Base-by-base conservation (phyloP, 139 green algal genomes). In the Mychonastes homosphaera region DNA sequence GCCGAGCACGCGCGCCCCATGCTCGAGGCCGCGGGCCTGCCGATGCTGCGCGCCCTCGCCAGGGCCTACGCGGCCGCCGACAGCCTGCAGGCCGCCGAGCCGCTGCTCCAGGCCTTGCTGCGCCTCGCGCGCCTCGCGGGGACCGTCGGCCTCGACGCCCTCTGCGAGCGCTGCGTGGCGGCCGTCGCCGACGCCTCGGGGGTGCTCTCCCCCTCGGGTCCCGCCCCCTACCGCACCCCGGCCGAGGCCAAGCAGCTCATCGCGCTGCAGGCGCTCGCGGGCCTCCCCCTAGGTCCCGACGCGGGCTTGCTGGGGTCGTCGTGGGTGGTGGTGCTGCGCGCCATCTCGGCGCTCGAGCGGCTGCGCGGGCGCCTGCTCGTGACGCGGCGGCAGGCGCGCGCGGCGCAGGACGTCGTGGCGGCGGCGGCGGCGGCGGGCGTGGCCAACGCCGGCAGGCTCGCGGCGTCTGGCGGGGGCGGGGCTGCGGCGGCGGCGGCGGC, bases 1-100 rank as follows among this genome's bases (percentile, higher is more conserved):
- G 78, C 80, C 0, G 82, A 92, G 65, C 83, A 92, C 48, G 72
- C 73, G 2, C 70, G 84, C 21, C 82, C 86, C 33, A 94, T 94
- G 82, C 73, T 95, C 35, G 79, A 64, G 45, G 34, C 61, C 30
- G 39, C 28, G 19, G 47, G 47, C 33, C 39, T 38, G 0, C 4
- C 41, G 7, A 29, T 87, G 19, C 52, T 79, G 33, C 63, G 71
- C 9, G 75, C 72, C 5, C 54, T 91, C 18, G 55, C 66, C 13
- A 63, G 73, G 6, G 69, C 65, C 2, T 46, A 86, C 9, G 44
- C 53, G 1, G 46, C 41, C 10, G 79, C 78, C 0, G 40, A 66
- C 15, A 68, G 78, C 32, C 61, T 56, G 10, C 47, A 63, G 0
- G 48, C 75, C 12, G 56, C 72, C 8, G 51, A 58, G 16, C 57